Conservation (phyloP, 345 rosid genomes). For the Eucalyptus camaldulensis region DNA sequence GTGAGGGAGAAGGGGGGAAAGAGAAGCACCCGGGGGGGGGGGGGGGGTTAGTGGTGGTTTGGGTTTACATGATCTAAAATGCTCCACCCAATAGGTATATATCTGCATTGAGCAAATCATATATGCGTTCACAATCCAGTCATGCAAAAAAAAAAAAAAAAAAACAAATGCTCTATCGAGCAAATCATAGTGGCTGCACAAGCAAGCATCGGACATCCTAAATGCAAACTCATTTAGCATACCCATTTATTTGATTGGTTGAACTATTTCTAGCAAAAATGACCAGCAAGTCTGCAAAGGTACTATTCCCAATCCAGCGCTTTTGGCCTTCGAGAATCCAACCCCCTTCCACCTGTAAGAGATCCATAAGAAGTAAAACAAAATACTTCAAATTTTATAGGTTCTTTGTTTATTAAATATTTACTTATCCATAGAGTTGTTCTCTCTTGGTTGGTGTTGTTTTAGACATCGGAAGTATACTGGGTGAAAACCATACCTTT, state of each 20-base stretch:
- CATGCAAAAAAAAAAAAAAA: neutral
- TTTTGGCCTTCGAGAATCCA: slow-evolving; percentile 89
- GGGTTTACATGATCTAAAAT: neutral
- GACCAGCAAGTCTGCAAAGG: slow-evolving; percentile 85
- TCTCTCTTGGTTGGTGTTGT: neutral
- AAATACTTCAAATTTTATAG: neutral
- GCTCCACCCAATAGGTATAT: neutral
- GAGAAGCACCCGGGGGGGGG: too few relatives aligned
- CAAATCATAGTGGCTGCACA: neutral
- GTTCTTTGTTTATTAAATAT: neutral
- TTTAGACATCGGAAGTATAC: neutral
- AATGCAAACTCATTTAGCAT: neutral
- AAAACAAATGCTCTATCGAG: neutral
- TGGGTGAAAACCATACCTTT: slow-evolving; percentile 37
- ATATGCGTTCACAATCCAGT: neutral
- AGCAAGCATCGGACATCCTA: neutral
- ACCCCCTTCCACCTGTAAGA: slow-evolving; percentile 70
- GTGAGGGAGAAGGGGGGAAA: neutral
- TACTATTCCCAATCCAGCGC: slow-evolving; percentile 98
- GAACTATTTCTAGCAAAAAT: slow-evolving; percentile 70
- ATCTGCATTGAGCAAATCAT: neutral
- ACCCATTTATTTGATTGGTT: slow-evolving; percentile 93
- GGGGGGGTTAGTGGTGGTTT: too few relatives aligned
- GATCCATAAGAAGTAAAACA: neutral
- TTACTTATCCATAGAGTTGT: neutral